phyloP scores from a whole-genome alignment of 345 rosid species.

The Populus davidiana region DNA sequence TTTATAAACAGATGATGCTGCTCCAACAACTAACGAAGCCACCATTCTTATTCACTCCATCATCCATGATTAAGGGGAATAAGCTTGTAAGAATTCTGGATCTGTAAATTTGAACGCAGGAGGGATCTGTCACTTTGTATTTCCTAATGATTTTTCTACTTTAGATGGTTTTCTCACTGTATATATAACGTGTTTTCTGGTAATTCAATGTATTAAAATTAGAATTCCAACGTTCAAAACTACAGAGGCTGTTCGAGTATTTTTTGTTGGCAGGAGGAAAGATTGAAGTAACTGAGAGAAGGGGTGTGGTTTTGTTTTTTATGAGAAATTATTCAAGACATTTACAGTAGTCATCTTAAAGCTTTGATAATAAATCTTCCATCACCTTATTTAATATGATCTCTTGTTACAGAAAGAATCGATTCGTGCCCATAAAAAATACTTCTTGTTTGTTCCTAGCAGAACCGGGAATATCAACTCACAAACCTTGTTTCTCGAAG shows the following conservation, averaged over 20 bases:
- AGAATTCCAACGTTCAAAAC: background rate
- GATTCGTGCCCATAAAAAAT: too few species aligned
- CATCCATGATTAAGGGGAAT: conserved; percentile 40
- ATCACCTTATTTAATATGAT: too few species aligned
- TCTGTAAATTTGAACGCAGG: background rate
- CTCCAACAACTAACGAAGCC: conserved; percentile 64
- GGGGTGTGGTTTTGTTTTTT: background rate
- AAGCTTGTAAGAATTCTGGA: background rate
- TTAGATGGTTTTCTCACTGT: background rate
- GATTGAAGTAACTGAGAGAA: background rate
- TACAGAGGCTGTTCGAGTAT: background rate
- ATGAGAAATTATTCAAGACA: background rate
- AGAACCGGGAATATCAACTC: too few species aligned
- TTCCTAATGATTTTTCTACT: background rate
- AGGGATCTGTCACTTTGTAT: background rate
- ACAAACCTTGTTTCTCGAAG: too few species aligned
- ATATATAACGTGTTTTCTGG: background rate
- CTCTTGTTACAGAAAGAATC: too few species aligned
- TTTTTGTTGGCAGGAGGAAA: background rate
- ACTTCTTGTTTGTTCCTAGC: too few species aligned
- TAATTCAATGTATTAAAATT: background rate
- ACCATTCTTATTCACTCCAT: conserved; percentile 62
- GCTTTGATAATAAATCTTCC: too few species aligned
- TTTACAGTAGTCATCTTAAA: too few species aligned
- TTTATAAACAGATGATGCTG: conserved; percentile 47